Evolutionary conservation across 345 rosid genomes (phyloP).

Genomic region (Streptanthus diversifolius): DNA sequence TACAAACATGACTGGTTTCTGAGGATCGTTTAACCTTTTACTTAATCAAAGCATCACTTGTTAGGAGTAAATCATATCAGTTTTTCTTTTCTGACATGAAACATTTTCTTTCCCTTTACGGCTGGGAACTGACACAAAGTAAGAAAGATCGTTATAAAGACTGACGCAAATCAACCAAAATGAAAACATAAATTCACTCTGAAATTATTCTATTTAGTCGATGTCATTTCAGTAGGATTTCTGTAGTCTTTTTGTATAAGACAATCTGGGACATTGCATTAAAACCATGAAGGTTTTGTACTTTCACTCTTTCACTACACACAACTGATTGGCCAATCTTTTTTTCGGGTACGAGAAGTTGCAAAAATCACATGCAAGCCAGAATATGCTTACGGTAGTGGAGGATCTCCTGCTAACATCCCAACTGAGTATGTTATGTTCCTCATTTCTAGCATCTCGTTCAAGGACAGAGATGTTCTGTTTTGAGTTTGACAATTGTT

Average conservation of each 20-base stretch:
- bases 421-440: conserved; percentile 64
- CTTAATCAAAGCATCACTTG: too few relatives aligned
- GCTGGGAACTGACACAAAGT: too few relatives aligned
- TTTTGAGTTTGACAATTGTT: not conserved
- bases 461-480: not conserved
- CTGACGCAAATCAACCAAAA: too few relatives aligned
- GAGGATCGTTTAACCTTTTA: not conserved
- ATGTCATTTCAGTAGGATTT: too few relatives aligned
- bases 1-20: not conserved
- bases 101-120: too few relatives aligned
- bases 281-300: conserved; percentile 75
- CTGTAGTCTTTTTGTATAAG: not conserved
- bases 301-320: not conserved
- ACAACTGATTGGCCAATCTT: not conserved
- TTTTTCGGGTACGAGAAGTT: conserved; percentile 81
- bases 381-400: conserved; percentile 84
- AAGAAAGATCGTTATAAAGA: too few relatives aligned
- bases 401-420: conserved; percentile 87
- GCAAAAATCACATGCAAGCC: conserved; percentile 91
- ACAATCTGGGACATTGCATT: conserved; percentile 94
- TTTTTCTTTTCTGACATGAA: too few relatives aligned
- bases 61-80: too few relatives aligned
- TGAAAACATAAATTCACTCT: too few relatives aligned
- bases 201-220: not conserved
- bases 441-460: not conserved